Percentiles rank a stretch among this genome's conserved stretches.
Conservation (phyloP, 129 eudicot genomes). For the Rutidosis leptorrhynchoides region DNA sequence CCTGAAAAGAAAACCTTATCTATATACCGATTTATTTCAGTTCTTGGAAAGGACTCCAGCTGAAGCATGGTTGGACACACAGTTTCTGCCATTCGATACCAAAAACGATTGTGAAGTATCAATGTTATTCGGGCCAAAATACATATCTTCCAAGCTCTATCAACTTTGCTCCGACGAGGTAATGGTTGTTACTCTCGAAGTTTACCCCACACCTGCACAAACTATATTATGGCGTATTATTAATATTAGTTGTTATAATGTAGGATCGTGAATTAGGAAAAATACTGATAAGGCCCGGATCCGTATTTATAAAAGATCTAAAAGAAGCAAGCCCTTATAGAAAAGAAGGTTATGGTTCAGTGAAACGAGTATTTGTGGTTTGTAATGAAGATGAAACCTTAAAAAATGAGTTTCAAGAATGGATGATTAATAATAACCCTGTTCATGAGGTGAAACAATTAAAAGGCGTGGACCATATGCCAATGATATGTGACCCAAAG, state of each 20-base stretch:
- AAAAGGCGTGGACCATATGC: constrained; percentile 29
- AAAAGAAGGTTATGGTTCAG: constrained; percentile 45
- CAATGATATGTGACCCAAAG: neutral
- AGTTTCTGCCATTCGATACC: constrained; percentile 30
- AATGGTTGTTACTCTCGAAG: neutral
- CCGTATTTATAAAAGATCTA: constrained; percentile 38
- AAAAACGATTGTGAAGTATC: constrained; percentile 21
- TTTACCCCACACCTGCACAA: too few species aligned
- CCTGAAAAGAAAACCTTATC: too few species aligned
- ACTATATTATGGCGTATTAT: too few species aligned
- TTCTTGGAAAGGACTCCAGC: too few species aligned
- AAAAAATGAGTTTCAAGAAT: constrained; percentile 34
- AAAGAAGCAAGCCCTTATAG: constrained; percentile 23
- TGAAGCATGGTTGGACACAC: too few species aligned
- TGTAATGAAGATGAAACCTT: constrained; percentile 44
- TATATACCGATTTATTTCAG: too few species aligned
- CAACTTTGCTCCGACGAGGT: constrained; percentile 49
- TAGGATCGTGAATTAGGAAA: constrained; percentile 55
- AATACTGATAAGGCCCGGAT: constrained; percentile 41
- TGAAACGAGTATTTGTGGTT: constrained; percentile 38
- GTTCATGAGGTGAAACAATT: constrained; percentile 44
- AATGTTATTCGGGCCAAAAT: constrained; percentile 48
- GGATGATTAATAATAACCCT: constrained; percentile 44
- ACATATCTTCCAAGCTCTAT: constrained; percentile 40
- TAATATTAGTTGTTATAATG: neutral